Evolutionary conservation across 2,329 filamentous ascomycete genomes (phyloP), one percentile per base, ranked within the genome.

Genomic region (Botrytis fabae): DNA sequence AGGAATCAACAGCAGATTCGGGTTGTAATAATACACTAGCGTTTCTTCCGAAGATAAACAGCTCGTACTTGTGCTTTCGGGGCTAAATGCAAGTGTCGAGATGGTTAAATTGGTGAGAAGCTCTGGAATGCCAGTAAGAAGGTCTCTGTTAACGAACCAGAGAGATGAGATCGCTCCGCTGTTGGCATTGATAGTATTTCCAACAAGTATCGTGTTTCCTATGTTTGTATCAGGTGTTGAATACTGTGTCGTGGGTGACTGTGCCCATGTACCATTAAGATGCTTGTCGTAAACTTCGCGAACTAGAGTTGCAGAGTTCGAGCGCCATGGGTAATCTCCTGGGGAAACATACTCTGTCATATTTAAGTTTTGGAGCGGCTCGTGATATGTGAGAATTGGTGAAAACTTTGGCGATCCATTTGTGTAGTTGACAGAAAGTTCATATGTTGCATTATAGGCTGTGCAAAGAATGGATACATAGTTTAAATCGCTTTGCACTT

Each of bases 211-310:
- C 5, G 40, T 46, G 9, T 64, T 64, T 44, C 18, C 62, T 64
- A 64, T 64, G 5, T 32, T 46, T 14, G 62, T 64, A 25, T 46
- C 9, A 22, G n/a, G 40, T 22, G 18, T 32, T 44, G 61, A 32
- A 64, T 44, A 64, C n/a, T 28, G 18, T 42, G 25, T 44, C 25
- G 60, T 63, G 16, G 61, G 40, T 20, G n/a, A 28, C n/a, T 64
- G 25, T 10, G n/a, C 20, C 40, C 61, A 64, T 32, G 61, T 64
- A 2, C 61, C 61, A 20, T 44, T 46, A 1, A 64, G 61, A 28
- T 64, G 40, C n/a, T 64, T 64, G n/a, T 64, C 40, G n/a, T 32
- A 46, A 12, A 64, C 61, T 64, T 64, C 61, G 9, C 61, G 42
- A 28, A 64, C 61, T 46, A 64, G n/a, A 14, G 61, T 64, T 20